Evolutionary conservation across 2,329 filamentous ascomycete genomes (phyloP), one percentile per base, ranked within the genome.

Genomic region (Simplicillium aogashimaense): DNA sequence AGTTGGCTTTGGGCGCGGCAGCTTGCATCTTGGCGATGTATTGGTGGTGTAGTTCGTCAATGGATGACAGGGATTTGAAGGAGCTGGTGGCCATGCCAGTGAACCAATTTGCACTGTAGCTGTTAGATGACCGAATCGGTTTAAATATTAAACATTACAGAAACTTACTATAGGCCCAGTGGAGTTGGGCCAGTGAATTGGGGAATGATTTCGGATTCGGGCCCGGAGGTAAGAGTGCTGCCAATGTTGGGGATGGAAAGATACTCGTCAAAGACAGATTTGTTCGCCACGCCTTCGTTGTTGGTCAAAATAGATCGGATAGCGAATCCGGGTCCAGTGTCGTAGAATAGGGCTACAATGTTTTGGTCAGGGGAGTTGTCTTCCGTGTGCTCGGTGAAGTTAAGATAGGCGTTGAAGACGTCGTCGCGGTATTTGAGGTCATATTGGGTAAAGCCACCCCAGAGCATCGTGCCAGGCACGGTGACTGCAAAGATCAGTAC

Each of bases 111-210:
- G 50, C 46, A 14, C 42, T 15, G 32, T 6, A 9, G 4, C 8
- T 6, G 32, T 25, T 15, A 38, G 25, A 3, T 12, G 6, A n/a
- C n/a, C n/a, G n/a, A n/a, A n/a, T n/a, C n/a, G n/a, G n/a, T n/a
- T n/a, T n/a, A n/a, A n/a, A n/a, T 43, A 28, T 8, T 8, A 37
- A 31, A 17, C 13, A 2, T 4, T 25, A 3, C 20, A 10, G 4
- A 9, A 3, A 36, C 47, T 34, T 45, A 51, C 49, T 47, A 56
- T 5, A 53, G 50, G 7, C 54, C 55, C 0, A 58, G 49, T 12
- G 55, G 54, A 2, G 55, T 58, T 31, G 55, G 53, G 1, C 55
- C 54, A 15, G 55, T 58, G 36, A 58, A 58, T 20, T 55, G 47
- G 1, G 54, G 53, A 1, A 58, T 54, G 3, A 58, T 49, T 13